These are phyloP conservation scores for Polyporus tsugae DNA, from an alignment of 1,284 basidiomycete genomes.

Conservation along the genomic window DNA sequence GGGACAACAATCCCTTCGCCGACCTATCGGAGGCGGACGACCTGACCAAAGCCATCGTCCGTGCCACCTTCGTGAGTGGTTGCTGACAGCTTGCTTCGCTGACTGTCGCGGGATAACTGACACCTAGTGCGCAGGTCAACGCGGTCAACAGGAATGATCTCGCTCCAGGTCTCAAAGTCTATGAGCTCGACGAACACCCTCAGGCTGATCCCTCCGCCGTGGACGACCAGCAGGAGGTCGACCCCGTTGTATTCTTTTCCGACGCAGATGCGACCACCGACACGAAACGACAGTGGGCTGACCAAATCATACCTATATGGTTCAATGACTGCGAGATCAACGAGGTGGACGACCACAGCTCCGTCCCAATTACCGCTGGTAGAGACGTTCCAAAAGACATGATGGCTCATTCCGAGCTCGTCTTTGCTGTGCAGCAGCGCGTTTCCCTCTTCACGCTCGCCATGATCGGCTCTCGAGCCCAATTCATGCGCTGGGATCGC, in stretches of 20 bases:
- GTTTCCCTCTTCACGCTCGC: slow-evolving; percentile 2
- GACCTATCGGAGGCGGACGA: background rate
- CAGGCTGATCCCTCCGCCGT: background rate
- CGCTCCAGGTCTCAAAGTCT: background rate
- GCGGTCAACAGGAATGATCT: background rate
- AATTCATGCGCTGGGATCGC: slow-evolving; percentile 13
- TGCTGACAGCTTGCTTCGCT: background rate
- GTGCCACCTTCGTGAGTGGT: too few species aligned
- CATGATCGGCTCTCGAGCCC: background rate
- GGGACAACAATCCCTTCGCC: background rate
- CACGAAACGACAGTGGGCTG: background rate
- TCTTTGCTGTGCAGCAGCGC: slow-evolving; percentile 9
- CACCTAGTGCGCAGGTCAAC: too few species aligned
- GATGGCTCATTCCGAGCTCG: background rate
- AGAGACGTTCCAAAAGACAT: background rate
- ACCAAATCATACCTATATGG: background rate
- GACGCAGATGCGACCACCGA: too few species aligned
- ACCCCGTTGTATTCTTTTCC: background rate
- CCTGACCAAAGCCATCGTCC: too few species aligned
- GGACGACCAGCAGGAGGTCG: background rate
- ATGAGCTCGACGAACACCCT: background rate
- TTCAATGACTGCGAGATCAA: background rate
- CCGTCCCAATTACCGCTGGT: background rate
- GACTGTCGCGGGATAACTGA: too few species aligned
- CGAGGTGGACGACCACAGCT: background rate